These are phyloP conservation scores for Penstemon eatonii DNA, from an alignment of 257 asterid genomes.

Conservation along the genomic window DNA sequence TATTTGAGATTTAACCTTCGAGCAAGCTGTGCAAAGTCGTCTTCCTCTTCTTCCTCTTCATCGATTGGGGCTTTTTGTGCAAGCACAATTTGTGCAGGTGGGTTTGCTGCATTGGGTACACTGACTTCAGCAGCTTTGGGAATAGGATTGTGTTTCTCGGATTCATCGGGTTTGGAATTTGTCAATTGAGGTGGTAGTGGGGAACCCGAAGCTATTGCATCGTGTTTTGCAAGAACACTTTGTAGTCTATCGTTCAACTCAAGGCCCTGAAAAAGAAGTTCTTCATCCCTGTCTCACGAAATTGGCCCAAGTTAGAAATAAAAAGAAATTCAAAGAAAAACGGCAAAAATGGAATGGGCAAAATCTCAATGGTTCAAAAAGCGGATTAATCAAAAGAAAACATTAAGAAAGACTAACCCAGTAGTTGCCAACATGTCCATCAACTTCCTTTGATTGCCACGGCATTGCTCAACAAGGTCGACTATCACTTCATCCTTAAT, in stretches of 20 bases:
- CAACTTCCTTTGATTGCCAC: slow-evolving; percentile 76
- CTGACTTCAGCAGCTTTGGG: slow-evolving; percentile 33
- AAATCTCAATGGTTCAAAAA: background rate
- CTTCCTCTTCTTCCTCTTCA: slow-evolving; percentile 93
- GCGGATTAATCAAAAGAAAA: background rate
- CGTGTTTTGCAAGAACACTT: slow-evolving; percentile 65
- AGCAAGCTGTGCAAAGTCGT: slow-evolving; percentile 88
- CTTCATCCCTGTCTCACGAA: slow-evolving; percentile 63
- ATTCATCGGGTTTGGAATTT: slow-evolving; percentile 22
- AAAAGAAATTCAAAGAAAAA: background rate
- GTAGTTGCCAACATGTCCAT: slow-evolving; percentile 68
- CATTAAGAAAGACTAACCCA: slow-evolving; percentile 42
- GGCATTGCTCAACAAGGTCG: slow-evolving; percentile 83
- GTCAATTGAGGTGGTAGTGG: slow-evolving; percentile 47
- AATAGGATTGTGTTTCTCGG: slow-evolving; percentile 37
- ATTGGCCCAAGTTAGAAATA: background rate
- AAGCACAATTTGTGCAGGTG: slow-evolving; percentile 44
- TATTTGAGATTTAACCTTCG: slow-evolving; percentile 52
- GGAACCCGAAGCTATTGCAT: slow-evolving; percentile 82
- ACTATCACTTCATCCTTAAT: slow-evolving; percentile 70
- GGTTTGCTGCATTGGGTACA: slow-evolving; percentile 28
- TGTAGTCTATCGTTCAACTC: slow-evolving; percentile 82
- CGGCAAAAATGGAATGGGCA: background rate
- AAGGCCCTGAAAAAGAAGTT: slow-evolving; percentile 82
- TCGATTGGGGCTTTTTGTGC: slow-evolving; percentile 33